These are phyloP conservation scores for Eucalyptus tenuipes DNA, from an alignment of 345 rosid species.

Conservation along the genomic window DNA sequence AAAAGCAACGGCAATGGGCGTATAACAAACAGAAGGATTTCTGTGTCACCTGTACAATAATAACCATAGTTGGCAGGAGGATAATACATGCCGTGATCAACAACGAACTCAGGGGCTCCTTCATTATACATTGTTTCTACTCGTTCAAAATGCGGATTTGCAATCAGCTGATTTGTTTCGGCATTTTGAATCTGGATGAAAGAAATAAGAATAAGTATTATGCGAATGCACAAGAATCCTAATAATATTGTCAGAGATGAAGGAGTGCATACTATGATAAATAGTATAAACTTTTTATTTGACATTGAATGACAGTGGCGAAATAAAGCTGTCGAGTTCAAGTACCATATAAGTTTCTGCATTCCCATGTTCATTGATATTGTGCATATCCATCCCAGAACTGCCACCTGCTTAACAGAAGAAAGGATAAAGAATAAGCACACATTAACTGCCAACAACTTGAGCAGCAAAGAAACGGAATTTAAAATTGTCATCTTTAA, in stretches of 20 bases:
- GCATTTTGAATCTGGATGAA: slow-evolving; percentile 28
- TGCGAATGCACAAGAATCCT: neutral
- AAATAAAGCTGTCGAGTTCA: neutral
- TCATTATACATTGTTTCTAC: slow-evolving; percentile 67
- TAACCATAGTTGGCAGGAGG: slow-evolving; percentile 70
- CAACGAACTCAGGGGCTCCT: slow-evolving; percentile 60
- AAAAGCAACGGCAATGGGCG: neutral
- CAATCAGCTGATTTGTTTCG: slow-evolving; percentile 23
- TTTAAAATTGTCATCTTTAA: neutral
- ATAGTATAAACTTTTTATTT: neutral
- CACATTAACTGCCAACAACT: neutral
- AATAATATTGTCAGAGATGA: neutral
- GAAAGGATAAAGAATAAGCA: neutral
- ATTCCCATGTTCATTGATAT: slow-evolving; percentile 15
- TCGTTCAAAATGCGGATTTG: slow-evolving; percentile 23
- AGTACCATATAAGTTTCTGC: slow-evolving; percentile 20
- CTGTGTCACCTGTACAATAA: slow-evolving; percentile 76
- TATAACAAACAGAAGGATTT: neutral
- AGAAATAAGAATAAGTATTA: neutral
- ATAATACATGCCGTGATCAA: slow-evolving; percentile 72
- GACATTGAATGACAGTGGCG: neutral
- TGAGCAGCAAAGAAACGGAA: neutral
- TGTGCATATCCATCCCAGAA: slow-evolving; percentile 28
- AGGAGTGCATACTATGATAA: neutral
- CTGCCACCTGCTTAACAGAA: slow-evolving; percentile 6